Evolutionary conservation across 352 stramenopile genomes (phyloP), one percentile per base, ranked within the genome.

Genomic region (Globisporangium middletonii): DNA sequence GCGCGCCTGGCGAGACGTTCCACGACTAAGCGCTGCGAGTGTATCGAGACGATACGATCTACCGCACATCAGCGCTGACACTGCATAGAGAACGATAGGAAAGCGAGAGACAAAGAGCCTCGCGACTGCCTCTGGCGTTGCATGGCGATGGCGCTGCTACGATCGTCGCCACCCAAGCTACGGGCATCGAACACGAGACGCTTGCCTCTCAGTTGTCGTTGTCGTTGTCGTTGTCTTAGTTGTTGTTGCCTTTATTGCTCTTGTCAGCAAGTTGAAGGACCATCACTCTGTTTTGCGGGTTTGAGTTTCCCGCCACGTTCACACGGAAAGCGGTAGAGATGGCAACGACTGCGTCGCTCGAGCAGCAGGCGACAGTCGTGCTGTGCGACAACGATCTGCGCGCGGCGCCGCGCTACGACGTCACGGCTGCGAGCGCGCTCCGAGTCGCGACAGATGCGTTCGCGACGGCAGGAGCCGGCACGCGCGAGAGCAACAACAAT

Each of bases 1-100:
- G 80, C 30, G 80, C 80, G 38, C 53, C 77, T 6, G 80, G 83
- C 23, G 75, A 78, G 55, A 83, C 65, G 13, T 94, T 94, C 79
- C 81, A 91, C 64, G 79, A 73, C 7, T 73, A 82, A 35, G 30
- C 30, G 30, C 30, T 35, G 30, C 8, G 4, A 8, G 4, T 35
- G 30, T 35, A 8, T 35, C 4, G 4, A 5, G 30, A 35, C 30
- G 30, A 35, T 35, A 35, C 4, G 30, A 35, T 5, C 30, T 35
- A 8, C 8, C 8, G 30, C 30, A 35, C 30, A 35, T 8, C 30
- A 35, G 30, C 8, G 30, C 30, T 35, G 30, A 23, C 2, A 45
- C 16, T 45, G 41, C 38, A 44, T 44, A 44, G 12, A 44, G 38
- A 5, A 2, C 6, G 38, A 44, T 15, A 44, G 12, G 12, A 8